Evolutionary conservation across 495 filamentous ascomycete species (phyloP).

Genomic region (Penicillium parvum): DNA sequence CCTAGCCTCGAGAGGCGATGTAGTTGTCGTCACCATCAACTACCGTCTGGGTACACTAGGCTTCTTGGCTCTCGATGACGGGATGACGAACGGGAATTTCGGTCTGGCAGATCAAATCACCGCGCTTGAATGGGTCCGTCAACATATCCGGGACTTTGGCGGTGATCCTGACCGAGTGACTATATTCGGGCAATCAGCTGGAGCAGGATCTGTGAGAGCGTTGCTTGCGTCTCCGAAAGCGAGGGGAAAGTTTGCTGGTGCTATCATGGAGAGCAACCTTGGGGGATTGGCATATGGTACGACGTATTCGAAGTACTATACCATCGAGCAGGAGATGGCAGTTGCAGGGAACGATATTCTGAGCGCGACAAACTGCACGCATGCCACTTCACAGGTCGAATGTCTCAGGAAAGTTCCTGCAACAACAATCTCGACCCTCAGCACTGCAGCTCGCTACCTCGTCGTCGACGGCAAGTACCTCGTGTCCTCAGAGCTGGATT

Average conservation of each 20-base stretch:
- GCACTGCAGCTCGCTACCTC: constrained; percentile 14
- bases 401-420: constrained; percentile 42
- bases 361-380: constrained; percentile 33
- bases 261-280: constrained; percentile 42
- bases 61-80: constrained; percentile 24
- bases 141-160: constrained; percentile 35
- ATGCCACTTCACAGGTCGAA: constrained; percentile 19
- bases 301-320: constrained; percentile 46
- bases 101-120: constrained; percentile 36
- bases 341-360: constrained; percentile 19
- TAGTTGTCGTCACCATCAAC: constrained; percentile 45
- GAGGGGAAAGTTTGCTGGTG: constrained; percentile 37
- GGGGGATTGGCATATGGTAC: constrained; percentile 46
- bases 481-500: constrained; percentile 6
- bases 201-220: constrained; percentile 40
- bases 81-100: constrained; percentile 30
- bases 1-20: constrained; percentile 40
- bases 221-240: constrained; percentile 28
- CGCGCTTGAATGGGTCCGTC: constrained; percentile 33
- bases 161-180: constrained; percentile 50
- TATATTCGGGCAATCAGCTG: constrained; percentile 53
- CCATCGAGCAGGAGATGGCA: constrained; percentile 30
- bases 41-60: constrained; percentile 39
- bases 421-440: constrained; percentile 24
- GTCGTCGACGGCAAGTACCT: constrained; percentile 23